Percentiles rank a stretch among this genome's conserved stretches.
Evolutionary conservation across 768 basidiomycete species (phyloP).

Genomic region (Boletus sp.): DNA sequence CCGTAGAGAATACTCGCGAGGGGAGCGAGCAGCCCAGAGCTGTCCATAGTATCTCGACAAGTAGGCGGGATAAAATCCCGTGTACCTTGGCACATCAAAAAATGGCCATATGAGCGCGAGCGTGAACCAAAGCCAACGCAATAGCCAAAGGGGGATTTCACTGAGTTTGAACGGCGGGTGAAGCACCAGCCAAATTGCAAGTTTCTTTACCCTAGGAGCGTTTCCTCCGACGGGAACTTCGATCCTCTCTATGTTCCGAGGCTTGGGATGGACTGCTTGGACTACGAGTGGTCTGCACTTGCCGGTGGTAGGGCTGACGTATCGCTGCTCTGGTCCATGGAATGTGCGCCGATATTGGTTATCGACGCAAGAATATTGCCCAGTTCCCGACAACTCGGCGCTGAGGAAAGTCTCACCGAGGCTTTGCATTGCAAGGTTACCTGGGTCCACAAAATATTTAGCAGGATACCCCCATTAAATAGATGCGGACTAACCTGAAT

Average conservation of each 20-base stretch:
- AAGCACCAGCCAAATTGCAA: slow-evolving; percentile 17
- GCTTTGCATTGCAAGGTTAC: neutral
- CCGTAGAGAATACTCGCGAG: slow-evolving; percentile 22
- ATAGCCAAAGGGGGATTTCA: slow-evolving; percentile 7
- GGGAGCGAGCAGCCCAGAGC: slow-evolving; percentile 23
- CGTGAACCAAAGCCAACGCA: slow-evolving; percentile 17
- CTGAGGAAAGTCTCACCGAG: neutral
- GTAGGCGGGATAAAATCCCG: slow-evolving; percentile 15
- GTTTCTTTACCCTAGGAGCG: slow-evolving; percentile 1
- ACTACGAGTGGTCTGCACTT: slow-evolving; percentile 20
- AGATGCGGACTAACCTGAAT: slow-evolving; percentile 4
- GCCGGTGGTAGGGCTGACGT: slow-evolving; percentile 22
- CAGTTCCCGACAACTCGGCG: neutral
- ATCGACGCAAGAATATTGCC: slow-evolving; percentile 9
- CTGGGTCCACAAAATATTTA: neutral
- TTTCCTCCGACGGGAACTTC: slow-evolving; percentile 1
- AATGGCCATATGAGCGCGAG: slow-evolving; percentile 16
- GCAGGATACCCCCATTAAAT: neutral
- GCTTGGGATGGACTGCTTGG: slow-evolving; percentile 21
- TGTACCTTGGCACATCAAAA: neutral
- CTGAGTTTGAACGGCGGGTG: neutral
- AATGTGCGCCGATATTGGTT: slow-evolving; percentile 14
- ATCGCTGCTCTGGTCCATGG: slow-evolving; percentile 18
- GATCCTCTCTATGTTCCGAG: neutral
- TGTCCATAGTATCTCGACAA: slow-evolving; percentile 19